phyloP scores from a whole-genome alignment of 1,139 yeast species.

The Pichia inconspicua region DNA sequence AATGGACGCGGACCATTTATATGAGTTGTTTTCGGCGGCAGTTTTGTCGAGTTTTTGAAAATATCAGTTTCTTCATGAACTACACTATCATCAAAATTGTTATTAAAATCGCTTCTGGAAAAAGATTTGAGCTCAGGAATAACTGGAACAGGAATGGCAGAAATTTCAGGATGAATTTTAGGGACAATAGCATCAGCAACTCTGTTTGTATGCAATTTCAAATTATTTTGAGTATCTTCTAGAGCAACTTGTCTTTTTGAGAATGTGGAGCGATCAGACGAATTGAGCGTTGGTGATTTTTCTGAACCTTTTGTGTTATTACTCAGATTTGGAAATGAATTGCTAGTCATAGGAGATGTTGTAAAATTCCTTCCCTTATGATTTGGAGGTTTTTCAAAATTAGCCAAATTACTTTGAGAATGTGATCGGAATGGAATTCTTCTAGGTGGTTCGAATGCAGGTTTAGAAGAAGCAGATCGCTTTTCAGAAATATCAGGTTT shows the following conservation, averaged over 20 bases:
- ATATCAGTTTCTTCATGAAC: neutral
- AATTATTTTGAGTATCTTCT: constrained; percentile 6
- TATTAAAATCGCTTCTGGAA: neutral
- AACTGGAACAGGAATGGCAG: neutral
- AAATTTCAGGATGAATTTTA: neutral
- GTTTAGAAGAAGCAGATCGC: neutral
- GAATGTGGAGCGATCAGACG: neutral
- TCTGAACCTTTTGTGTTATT: neutral
- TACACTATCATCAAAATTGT: neutral
- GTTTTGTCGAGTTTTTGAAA: constrained; percentile 3
- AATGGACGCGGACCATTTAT: constrained; percentile 9
- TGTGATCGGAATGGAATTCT: constrained; percentile 1
- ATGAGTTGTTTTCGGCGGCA: constrained; percentile 4
- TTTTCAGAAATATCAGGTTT: constrained; percentile 18
- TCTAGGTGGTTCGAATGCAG: neutral
- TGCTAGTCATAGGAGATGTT: constrained; percentile 13
- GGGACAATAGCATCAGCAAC: neutral
- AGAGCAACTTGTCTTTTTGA: constrained; percentile 3
- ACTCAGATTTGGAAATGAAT: constrained; percentile 8
- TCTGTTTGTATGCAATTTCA: neutral
- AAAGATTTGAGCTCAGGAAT: constrained; percentile 1
- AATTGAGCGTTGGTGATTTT: neutral
- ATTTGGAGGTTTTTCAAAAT: neutral
- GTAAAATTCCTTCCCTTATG: constrained; percentile 20
- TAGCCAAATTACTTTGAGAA: constrained; percentile 4